These are phyloP conservation scores for Nepenthes mirabilis DNA, from an alignment of 148 eudicot genomes.

Conservation along the genomic window DNA sequence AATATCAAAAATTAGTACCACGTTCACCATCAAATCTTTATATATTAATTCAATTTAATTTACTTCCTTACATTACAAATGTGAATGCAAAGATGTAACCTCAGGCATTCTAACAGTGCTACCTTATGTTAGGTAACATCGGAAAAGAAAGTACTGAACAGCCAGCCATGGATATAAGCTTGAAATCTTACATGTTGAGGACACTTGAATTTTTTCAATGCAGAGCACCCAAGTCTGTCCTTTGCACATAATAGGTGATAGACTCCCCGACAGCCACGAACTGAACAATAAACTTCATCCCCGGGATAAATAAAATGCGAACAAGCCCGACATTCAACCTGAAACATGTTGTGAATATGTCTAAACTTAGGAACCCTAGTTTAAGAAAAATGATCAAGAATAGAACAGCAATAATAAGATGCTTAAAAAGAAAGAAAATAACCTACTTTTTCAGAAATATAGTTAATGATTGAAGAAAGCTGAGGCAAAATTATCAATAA, in stretches of 20 bases:
- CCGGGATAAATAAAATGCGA: constrained; percentile 38
- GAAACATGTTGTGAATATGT: constrained; percentile 5
- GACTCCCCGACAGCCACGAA: constrained; percentile 41
- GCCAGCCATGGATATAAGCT: not conserved
- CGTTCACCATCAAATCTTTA: too few relatives aligned
- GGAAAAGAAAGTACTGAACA: not conserved
- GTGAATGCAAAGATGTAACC: too few relatives aligned
- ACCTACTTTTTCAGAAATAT: too few relatives aligned
- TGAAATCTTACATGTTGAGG: constrained; percentile 67
- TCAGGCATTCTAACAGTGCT: too few relatives aligned
- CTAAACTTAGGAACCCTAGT: not conserved
- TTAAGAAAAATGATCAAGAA: not conserved
- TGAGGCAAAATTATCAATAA: too few relatives aligned
- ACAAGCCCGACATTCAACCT: constrained; percentile 64
- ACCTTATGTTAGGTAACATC: not conserved
- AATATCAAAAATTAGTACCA: too few relatives aligned
- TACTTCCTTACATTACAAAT: too few relatives aligned
- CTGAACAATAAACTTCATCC: constrained; percentile 49
- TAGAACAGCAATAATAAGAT: not conserved
- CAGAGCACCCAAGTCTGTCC: constrained; percentile 21
- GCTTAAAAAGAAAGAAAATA: not conserved
- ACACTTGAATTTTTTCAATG: constrained; percentile 52
- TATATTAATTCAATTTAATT: too few relatives aligned
- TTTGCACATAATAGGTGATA: constrained; percentile 60
- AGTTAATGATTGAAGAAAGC: too few relatives aligned